phyloP scores from a whole-genome alignment of 2,329 filamentous ascomycete species.

The Fonsecaea pedrosoi region DNA sequence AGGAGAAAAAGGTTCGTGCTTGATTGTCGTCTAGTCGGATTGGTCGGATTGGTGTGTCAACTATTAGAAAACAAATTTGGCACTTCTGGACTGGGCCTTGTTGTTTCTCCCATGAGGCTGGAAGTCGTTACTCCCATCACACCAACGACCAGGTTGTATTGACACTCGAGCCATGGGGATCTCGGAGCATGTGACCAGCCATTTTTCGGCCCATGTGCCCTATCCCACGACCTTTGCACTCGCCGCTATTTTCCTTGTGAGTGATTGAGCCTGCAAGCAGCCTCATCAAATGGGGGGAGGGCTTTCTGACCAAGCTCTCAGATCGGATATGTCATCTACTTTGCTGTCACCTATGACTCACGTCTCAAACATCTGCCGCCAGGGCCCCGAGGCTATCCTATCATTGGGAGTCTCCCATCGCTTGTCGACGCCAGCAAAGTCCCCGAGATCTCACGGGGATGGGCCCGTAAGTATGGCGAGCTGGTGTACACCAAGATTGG shows the following conservation, averaged over 20 bases:
- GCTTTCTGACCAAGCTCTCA: not conserved
- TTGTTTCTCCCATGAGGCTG: not conserved
- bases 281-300: not conserved
- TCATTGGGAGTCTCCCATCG: slow-evolving; percentile 18
- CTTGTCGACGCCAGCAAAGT: slow-evolving; percentile 13
- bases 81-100: slow-evolving; percentile 7
- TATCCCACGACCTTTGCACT: not conserved
- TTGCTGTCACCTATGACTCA: not conserved
- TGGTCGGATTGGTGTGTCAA: slow-evolving; percentile 10
- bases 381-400: slow-evolving; percentile 15
- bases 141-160: slow-evolving; percentile 1
- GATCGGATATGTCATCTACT: slow-evolving; percentile 2
- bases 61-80: slow-evolving; percentile 11
- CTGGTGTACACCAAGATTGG: slow-evolving; percentile 44
- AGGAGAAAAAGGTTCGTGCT: not conserved
- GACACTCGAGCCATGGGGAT: not conserved
- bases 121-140: slow-evolving; percentile 3
- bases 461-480: slow-evolving; percentile 45
- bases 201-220: not conserved
- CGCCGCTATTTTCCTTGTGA: not conserved
- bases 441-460: slow-evolving; percentile 32
- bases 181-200: not conserved
- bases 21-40: not conserved
- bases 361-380: slow-evolving; percentile 14
- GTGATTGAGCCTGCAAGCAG: not conserved